Evolutionary conservation across 1,284 basidiomycete genomes (phyloP).

Genomic region (Hemileia vastatrix): DNA sequence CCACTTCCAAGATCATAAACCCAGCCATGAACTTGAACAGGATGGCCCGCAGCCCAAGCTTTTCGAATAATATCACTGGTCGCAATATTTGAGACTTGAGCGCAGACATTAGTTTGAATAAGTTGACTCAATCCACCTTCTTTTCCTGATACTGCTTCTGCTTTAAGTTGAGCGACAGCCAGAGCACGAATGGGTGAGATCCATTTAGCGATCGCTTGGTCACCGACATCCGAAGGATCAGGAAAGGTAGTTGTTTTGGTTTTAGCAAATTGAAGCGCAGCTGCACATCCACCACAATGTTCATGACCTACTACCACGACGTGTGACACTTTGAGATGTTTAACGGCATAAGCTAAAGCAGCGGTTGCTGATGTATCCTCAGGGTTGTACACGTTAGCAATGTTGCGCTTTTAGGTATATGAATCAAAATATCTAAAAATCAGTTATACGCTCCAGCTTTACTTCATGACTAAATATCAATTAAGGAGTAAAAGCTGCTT

Average conservation of each 20-base stretch:
- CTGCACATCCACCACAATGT: constrained; percentile 17
- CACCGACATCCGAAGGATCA: not conserved
- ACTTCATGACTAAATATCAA: no score
- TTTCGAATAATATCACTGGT: constrained; percentile 25
- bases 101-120: constrained; percentile 20
- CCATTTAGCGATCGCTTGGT: constrained; percentile 27
- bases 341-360: constrained; percentile 17
- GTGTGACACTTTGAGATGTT: constrained; percentile 11
- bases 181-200: constrained; percentile 25
- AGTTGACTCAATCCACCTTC: constrained; percentile 6
- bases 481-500: no score
- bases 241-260: not conserved
- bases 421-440: not conserved
- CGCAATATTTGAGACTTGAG: constrained; percentile 28
- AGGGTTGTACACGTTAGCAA: constrained; percentile 14
- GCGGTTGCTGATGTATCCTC: constrained; percentile 16
- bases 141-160: not conserved
- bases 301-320: constrained; percentile 18
- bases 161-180: constrained; percentile 24
- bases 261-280: constrained; percentile 8
- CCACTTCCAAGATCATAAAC: constrained; percentile 29
- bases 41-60: constrained; percentile 25
- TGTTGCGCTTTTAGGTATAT: constrained; percentile 4
- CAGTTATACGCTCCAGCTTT: not conserved
- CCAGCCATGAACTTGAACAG: constrained; percentile 26